Percentiles rank a stretch among this genome's conserved stretches.
phyloP scores from a whole-genome alignment of 352 stramenopile genomes.

The Globisporangium ultimum region DNA sequence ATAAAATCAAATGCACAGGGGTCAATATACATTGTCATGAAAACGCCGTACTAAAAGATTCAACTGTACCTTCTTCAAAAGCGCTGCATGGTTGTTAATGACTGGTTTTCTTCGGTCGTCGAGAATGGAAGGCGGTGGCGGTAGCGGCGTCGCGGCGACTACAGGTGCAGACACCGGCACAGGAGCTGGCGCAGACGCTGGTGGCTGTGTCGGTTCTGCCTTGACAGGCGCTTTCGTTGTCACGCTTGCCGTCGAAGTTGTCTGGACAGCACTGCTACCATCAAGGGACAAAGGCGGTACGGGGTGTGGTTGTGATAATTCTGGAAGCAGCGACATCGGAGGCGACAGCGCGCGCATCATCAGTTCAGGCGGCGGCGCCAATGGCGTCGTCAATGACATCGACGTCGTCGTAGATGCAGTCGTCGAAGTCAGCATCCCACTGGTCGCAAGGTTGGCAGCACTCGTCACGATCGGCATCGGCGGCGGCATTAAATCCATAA shows the following conservation, averaged over 20 bases:
- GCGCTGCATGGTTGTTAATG: conserved; percentile 17
- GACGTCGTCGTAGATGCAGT: conserved; percentile 1
- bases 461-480: conserved; percentile 19
- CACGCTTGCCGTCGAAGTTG: not conserved
- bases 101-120: conserved; percentile 26
- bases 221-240: conserved; percentile 3
- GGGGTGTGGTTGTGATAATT: conserved; percentile 34
- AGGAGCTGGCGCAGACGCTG: not conserved
- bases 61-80: conserved; percentile 29
- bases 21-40: too few relatives aligned
- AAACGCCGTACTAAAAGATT: too few relatives aligned
- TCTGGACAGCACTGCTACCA: conserved; percentile 2
- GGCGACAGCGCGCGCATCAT: conserved; percentile 76
- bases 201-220: conserved; percentile 5
- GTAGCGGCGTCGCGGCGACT: conserved; percentile 3
- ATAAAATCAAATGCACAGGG: not conserved
- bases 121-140: conserved; percentile 10
- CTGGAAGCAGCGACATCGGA: conserved; percentile 60
- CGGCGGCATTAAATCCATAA: conserved; percentile 74
- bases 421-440: conserved; percentile 4
- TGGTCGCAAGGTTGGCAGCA: conserved; percentile 6
- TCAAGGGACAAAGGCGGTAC: conserved; percentile 38
- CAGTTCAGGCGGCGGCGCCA: conserved; percentile 54
- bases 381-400: conserved; percentile 43
- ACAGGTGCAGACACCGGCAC: not conserved